These are phyloP conservation scores for Plasmodium berghei DNA, from an alignment of 169 alveolate species.

Conservation along the genomic window DNA sequence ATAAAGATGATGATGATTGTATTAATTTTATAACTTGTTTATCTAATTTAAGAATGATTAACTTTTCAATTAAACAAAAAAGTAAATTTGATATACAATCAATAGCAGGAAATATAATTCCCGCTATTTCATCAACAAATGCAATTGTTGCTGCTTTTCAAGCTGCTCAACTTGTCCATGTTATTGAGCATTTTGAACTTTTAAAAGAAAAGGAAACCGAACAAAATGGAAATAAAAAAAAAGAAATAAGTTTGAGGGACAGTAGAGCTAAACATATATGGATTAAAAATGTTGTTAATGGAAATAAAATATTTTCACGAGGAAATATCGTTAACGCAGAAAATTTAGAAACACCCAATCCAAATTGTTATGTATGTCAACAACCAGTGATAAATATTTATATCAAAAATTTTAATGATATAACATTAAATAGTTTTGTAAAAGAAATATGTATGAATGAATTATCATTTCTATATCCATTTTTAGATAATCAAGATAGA, in stretches of 20 bases:
- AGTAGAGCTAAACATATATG: slow-evolving; percentile 51
- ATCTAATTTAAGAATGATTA: slow-evolving; percentile 92
- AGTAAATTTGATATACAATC: slow-evolving; percentile 90
- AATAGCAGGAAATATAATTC: slow-evolving; percentile 97
- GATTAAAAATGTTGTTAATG: slow-evolving; percentile 53
- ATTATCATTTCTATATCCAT: slow-evolving; percentile 51
- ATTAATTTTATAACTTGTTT: slow-evolving; percentile 94
- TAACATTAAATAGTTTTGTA: slow-evolving; percentile 77
- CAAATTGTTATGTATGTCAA: slow-evolving; percentile 79
- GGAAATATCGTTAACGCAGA: slow-evolving; percentile 81
- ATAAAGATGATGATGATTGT: slow-evolving; percentile 93
- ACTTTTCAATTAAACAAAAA: slow-evolving; percentile 89
- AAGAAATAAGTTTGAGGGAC: slow-evolving; percentile 9
- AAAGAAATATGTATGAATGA: slow-evolving; percentile 65
- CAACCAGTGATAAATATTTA: slow-evolving; percentile 76
- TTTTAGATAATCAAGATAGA: slow-evolving; percentile 64
- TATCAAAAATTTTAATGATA: slow-evolving; percentile 66
- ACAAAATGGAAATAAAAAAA: not conserved
- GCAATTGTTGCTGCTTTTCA: slow-evolving; percentile 95
- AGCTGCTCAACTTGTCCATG: slow-evolving; percentile 89
- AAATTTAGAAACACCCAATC: slow-evolving; percentile 72
- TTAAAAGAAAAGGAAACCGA: slow-evolving; percentile 13
- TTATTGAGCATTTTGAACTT: slow-evolving; percentile 38
- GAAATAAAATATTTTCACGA: slow-evolving; percentile 64
- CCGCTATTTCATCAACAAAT: slow-evolving; percentile 97